Base-by-base conservation (phyloP, 1,139 yeast species). In the Candida anutae region DNA sequence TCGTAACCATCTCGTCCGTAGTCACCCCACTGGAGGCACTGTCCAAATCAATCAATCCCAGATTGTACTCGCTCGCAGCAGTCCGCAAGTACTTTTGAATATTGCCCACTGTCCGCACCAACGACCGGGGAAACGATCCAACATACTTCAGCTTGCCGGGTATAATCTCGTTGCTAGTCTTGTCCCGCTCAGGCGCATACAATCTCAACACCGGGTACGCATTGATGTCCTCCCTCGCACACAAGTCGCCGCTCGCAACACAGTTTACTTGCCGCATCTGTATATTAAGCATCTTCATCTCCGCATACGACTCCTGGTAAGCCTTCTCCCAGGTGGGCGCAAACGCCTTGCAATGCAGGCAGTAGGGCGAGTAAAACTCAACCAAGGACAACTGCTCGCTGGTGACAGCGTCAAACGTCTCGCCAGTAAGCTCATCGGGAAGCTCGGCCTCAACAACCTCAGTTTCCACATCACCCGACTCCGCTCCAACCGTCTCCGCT, bases 181-280 rank as follows among this genome's bases (percentile, higher is more conserved):
- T 31, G 24, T 55, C 53, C 21, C 38, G 40, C 13, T 56, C 55
- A 0, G 85, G 80, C 1, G 74, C 71, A 48, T 80, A 81, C 6
- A 81, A 53, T 33, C 79, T 56, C 21, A 81, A 53, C 25, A 60
- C 57, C 8, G 94, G 94, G 42, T 67, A 81, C 18, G 58, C 61
- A 13, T 37, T 46, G 24, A 82, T 66, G 8, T 62, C 61, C 50
- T 82, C 85, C 15, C 74, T 55, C 11, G 58, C 64, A 51, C 93
- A 81, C 28, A 81, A 57, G 48, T 81, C 90, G 8, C 87, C 88
- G 47, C 74, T 70, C 27, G 68, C 77, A 13, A 77, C 62, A 56
- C 93, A 82, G 46, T 81, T 71, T 14, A 81, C 88, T 45, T 80
- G 90, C 32, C 68, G 60, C 69, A 80, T 72, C 10, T 60, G 60